Evolutionary conservation across 108 stramenopile genomes (phyloP).

Genomic region (Skeletonema grethae): DNA sequence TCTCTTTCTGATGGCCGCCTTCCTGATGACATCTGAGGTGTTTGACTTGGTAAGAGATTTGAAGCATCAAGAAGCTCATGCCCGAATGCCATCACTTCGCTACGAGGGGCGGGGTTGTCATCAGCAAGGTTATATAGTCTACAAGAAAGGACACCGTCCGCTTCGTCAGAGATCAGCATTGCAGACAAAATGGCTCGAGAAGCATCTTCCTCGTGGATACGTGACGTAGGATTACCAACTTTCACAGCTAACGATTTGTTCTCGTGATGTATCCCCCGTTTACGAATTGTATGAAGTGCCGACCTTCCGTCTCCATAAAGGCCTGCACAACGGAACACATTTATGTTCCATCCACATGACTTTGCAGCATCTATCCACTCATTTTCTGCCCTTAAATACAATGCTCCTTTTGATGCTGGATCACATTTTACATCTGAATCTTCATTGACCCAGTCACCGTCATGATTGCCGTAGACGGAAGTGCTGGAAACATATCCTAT

Average conservation of each 20-base stretch:
- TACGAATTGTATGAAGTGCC: constrained; percentile 69
- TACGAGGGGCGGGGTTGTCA: constrained; percentile 59
- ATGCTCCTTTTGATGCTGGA: constrained; percentile 37
- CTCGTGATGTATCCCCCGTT: constrained; percentile 1
- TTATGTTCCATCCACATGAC: constrained; percentile 17
- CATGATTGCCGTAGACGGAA: constrained; percentile 84
- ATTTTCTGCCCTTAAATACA: constrained; percentile 31
- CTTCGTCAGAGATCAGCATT: constrained; percentile 27
- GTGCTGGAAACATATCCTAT: constrained; percentile 74
- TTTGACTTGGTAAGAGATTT: constrained; percentile 11
- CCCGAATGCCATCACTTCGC: constrained; percentile 54
- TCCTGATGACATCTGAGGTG: not conserved
- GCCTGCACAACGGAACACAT: constrained; percentile 77
- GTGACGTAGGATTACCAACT: constrained; percentile 49
- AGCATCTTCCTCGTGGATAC: constrained; percentile 71
- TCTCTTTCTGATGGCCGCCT: constrained; percentile 28
- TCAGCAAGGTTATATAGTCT: constrained; percentile 72
- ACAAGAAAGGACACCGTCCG: not conserved
- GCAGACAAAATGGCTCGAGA: constrained; percentile 52
- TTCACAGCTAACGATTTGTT: not conserved
- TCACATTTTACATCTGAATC: constrained; percentile 47
- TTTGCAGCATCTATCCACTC: constrained; percentile 35
- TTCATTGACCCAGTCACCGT: constrained; percentile 71
- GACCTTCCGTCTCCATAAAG: constrained; percentile 69
- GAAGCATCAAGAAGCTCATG: constrained; percentile 28